Evolutionary conservation across 345 rosid species (phyloP).

Genomic region (Ceriops tagal): DNA sequence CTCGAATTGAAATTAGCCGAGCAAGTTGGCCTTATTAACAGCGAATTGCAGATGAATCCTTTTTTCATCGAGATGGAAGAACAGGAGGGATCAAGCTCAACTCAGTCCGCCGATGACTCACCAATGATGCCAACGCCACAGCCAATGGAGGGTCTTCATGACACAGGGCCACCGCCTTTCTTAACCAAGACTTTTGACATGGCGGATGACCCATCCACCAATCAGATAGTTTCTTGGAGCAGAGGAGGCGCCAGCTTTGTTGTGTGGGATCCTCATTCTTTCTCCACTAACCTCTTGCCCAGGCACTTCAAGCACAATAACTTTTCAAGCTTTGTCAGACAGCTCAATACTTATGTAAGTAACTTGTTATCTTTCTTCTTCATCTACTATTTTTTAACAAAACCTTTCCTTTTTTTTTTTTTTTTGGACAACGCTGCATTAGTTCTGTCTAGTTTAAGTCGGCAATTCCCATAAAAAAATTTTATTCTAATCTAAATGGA

Average conservation of each 20-base stretch:
- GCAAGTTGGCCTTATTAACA: neutral
- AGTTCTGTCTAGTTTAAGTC: too few relatives aligned
- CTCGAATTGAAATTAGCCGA: neutral
- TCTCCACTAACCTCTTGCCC: conserved; percentile 25
- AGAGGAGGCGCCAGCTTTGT: conserved; percentile 27
- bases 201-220: conserved; percentile 25
- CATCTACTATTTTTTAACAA: neutral
- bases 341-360: conserved; percentile 36
- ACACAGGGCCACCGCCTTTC: conserved; percentile 38
- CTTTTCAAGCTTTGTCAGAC: conserved; percentile 36
- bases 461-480: too few relatives aligned
- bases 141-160: conserved; percentile 77
- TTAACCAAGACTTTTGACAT: conserved; percentile 31
- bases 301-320: conserved; percentile 31
- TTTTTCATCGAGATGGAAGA: conserved; percentile 42
- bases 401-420: neutral
- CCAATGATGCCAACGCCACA: conserved; percentile 31
- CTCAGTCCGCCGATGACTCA: conserved; percentile 15
- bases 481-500: too few relatives aligned
- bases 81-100: conserved; percentile 26
- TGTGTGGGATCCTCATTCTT: conserved; percentile 29
- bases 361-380: neutral
- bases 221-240: conserved; percentile 29
- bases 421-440: too few relatives aligned
- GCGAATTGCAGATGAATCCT: conserved; percentile 39